Evolutionary conservation across 768 basidiomycete genomes (phyloP).

Genomic region (Collybiopsis confluens): DNA sequence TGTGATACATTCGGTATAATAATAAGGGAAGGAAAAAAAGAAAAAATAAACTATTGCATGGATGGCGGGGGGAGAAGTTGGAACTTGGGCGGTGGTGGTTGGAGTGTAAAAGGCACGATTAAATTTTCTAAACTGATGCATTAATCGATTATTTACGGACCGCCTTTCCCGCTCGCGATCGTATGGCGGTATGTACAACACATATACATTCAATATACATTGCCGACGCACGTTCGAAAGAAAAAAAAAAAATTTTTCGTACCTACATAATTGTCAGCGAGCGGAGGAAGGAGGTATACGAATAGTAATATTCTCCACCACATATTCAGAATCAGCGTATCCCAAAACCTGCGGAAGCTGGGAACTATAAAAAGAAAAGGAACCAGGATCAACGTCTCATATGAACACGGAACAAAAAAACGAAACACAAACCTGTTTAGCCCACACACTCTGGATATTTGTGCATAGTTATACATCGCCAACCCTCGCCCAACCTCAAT

Average conservation of each 20-base stretch:
- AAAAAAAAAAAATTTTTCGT: not conserved
- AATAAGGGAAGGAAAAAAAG: constrained; percentile 4
- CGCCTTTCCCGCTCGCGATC: not conserved
- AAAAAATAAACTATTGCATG: constrained; percentile 8
- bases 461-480: constrained; percentile 93
- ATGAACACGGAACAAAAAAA: not conserved
- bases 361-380: constrained; percentile 45
- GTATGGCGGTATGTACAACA: not conserved
- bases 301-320: constrained; percentile 92
- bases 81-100: not conserved
- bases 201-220: not conserved
- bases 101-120: not conserved
- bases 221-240: not conserved
- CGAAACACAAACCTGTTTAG: constrained; percentile 74
- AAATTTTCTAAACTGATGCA: not conserved
- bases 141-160: not conserved
- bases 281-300: constrained; percentile 40
- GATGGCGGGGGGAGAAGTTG: not conserved
- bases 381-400: too few relatives aligned
- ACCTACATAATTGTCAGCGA: not conserved
- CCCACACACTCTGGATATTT: constrained; percentile 85
- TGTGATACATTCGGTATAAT: constrained; percentile 61
- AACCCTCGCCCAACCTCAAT: constrained; percentile 91
- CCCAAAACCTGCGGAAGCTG: constrained; percentile 77
- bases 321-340: constrained; percentile 95